Conservation (phyloP, 345 rosid genomes). For the Noccaea bulbosa region DNA sequence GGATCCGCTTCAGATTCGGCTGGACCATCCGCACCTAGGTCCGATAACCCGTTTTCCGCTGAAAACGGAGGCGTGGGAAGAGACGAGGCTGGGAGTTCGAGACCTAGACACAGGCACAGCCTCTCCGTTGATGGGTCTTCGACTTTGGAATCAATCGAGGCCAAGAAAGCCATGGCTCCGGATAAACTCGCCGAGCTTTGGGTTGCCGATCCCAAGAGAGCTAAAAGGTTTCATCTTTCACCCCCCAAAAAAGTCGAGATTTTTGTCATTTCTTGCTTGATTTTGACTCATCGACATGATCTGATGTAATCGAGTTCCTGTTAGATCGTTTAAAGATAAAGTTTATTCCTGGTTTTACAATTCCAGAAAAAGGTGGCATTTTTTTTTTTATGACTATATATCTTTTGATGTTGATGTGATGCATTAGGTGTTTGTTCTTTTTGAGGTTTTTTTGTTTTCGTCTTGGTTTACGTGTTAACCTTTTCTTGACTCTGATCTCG, state of each 20-base stretch:
- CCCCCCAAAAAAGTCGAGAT: background rate
- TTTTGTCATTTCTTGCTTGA: background rate
- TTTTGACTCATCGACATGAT: background rate
- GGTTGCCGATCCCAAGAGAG: slow-evolving; percentile 82
- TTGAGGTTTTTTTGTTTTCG: background rate
- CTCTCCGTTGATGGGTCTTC: slow-evolving; percentile 76
- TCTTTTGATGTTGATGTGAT: slow-evolving; percentile 33
- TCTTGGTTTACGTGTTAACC: slow-evolving; percentile 31
- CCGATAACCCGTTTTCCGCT: slow-evolving; percentile 41
- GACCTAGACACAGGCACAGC: slow-evolving; percentile 81
- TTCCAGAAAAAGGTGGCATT: slow-evolving; percentile 20
- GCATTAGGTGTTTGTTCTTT: slow-evolving; percentile 30
- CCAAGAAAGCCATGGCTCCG: slow-evolving; percentile 97
- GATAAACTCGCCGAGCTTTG: slow-evolving; percentile 87
- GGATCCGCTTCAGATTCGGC: slow-evolving; percentile 53
- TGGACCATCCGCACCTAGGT: slow-evolving; percentile 45
- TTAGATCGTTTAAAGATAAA: background rate
- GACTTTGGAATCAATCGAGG: slow-evolving; percentile 68
- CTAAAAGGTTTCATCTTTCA: slow-evolving; percentile 67
- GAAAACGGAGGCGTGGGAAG: slow-evolving; percentile 20
- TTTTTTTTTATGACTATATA: background rate
- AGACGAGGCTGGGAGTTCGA: slow-evolving; percentile 33
- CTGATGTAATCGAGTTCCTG: slow-evolving; percentile 7
- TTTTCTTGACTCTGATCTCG: slow-evolving; percentile 32
- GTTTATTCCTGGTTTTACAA: slow-evolving; percentile 19